Percentiles rank a stretch among this genome's conserved stretches.
Evolutionary conservation across 2,329 filamentous ascomycete genomes (phyloP).

Genomic region (Calonectria montana): DNA sequence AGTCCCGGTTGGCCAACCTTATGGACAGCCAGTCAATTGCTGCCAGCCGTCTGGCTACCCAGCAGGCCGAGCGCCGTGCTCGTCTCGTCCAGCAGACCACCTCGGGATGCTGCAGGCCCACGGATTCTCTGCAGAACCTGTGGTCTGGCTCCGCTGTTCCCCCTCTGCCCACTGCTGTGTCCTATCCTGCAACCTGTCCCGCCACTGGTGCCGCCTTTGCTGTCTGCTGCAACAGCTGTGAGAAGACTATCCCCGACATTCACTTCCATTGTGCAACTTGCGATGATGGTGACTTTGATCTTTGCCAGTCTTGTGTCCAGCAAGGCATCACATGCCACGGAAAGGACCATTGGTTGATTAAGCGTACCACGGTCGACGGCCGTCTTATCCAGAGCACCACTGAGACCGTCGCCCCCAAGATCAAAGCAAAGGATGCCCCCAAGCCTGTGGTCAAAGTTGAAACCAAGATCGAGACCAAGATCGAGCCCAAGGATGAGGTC

Average conservation of each 20-base stretch:
- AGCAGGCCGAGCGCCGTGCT: constrained; percentile 10
- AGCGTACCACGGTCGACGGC: constrained; percentile 84
- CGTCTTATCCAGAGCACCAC: constrained; percentile 87
- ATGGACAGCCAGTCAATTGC: constrained; percentile 38
- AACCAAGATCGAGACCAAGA: constrained; percentile 22
- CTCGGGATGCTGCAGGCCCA: background rate
- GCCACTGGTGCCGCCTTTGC: constrained; percentile 65
- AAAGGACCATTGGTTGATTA: constrained; percentile 92
- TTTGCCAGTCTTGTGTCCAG: constrained; percentile 84
- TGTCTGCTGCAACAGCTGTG: constrained; percentile 95
- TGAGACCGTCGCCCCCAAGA: constrained; percentile 79
- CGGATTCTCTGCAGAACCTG: constrained; percentile 12
- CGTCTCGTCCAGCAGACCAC: background rate
- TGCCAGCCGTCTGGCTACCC: constrained; percentile 10
- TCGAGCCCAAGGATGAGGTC: constrained; percentile 27
- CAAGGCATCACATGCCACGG: constrained; percentile 81
- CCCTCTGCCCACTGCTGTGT: background rate
- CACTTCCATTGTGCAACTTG: constrained; percentile 97
- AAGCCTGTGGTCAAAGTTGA: constrained; percentile 35
- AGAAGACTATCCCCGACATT: constrained; percentile 78
- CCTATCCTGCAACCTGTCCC: constrained; percentile 23
- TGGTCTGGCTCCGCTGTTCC: constrained; percentile 17
- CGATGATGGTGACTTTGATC: constrained; percentile 92
- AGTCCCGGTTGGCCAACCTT: constrained; percentile 41
- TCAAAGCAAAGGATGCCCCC: constrained; percentile 45